Base-by-base conservation (phyloP, 2,329 filamentous ascomycete genomes). In the Zasmidium cellare region DNA sequence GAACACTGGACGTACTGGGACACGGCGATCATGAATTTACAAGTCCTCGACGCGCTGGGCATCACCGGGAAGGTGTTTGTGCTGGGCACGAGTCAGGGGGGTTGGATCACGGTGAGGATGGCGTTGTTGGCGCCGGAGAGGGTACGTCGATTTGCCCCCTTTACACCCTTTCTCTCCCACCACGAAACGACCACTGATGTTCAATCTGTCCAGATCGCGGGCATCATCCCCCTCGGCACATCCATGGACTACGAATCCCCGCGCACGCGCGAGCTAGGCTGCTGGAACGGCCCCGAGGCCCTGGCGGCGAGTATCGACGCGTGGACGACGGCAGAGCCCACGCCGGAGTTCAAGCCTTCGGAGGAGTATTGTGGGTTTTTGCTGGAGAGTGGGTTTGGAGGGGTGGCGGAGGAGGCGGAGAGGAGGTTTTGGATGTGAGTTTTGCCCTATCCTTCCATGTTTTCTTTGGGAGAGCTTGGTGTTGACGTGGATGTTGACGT, bases 1-100 rank as follows among this genome's bases (percentile, higher is more conserved):
- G 75, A 80, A 57, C 74, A 81, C 48, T 84, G 76, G 64, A 84
- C 80, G 5, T 84, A 84, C 65, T 84, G 81, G 82, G 80, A 82
- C 63, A 77, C 79, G 0, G 60, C 59, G 2, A 55, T 60, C 24
- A 60, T 77, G 73, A 74, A 73, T 51, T 23, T 77, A 12, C 73
- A 76, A 60, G 75, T 76, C 3, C 65, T 78, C 58, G 71, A 76
- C 22, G 67, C 64, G 1, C 57, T 82, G 7, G 71, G 72, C 0
- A 75, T 82, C 18, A 62, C 74, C 14, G 68, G 66, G 24, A 77
- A 76, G 60, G 75, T 75, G 0, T 81, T 81, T 59, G 77, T 75
- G 0, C 68, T 82, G 19, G 80, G 81, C 0, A 83, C 80, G 1
- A 81, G 78, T 57, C 81, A 84, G 65, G 81, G 81, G 0, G 81